Base-by-base conservation (phyloP, 1,284 basidiomycete species). In the Leccinum huronense region DNA sequence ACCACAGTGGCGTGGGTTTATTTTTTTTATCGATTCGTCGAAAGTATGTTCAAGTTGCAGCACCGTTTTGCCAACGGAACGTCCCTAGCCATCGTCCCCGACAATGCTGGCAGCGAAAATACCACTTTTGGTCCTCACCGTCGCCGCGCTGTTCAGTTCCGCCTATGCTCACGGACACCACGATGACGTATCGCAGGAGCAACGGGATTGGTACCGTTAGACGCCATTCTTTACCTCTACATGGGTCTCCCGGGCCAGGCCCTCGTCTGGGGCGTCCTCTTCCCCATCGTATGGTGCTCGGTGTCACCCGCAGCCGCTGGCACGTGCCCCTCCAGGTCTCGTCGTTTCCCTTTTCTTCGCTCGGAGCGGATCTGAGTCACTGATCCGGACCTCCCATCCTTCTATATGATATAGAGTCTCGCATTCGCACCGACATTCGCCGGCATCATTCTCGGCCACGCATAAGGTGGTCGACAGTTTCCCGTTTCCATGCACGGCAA, bases 281-380 rank as follows among this genome's bases (percentile, higher is more conserved):
- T 95, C 73, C 93, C 94, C 0, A 81, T 95, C 3, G 93, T 5
- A 40, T 40, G 38, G 38, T 40, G 38, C 38, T 40, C 38, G 38
- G 93, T 9, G 79, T 95, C 38, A 83, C 88, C 9, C 84, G 89
- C 72, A 93, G 86, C 75, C 83, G 85, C 72, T 95, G 90, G 87
- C 93, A 95, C 76, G 92, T 95, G 56, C 93, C 94, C 3, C 75
- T 95, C 2, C 93, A 95, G 79, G 88, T 90, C 64, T 56, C 78
- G 73, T 60, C 9, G 3, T 34, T 48, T 14, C 3, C 9, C 5
- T n/a, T 6, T 56, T 40, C 55, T 40, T 48, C 11, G 45, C 6
- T 40, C 42, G 19, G 3, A 38, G 10, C 8, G 27, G 40, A 48
- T 19, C 45, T 2, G 19, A 27, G 23, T 51, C 48, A 23, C 23